A percentile compares a stretch with the other conserved stretches of the same genome.
Conservation (phyloP, 2,329 filamentous ascomycete species). For the Rosellinia necatrix region DNA sequence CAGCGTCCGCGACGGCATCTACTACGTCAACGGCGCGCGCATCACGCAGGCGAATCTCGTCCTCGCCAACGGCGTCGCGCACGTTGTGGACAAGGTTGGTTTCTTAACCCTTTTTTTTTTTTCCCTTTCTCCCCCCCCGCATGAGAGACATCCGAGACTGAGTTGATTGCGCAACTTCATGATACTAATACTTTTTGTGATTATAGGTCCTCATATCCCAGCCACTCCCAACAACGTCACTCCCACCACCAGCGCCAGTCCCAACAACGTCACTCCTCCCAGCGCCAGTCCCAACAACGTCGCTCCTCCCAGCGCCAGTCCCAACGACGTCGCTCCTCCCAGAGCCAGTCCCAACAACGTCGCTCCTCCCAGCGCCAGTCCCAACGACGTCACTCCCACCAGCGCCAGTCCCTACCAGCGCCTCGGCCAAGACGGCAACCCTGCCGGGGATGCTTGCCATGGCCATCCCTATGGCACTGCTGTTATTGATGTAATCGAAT, state of each 20-base stretch:
- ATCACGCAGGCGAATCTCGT: background rate
- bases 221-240: no score
- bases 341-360: no score
- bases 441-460: background rate
- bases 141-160: background rate
- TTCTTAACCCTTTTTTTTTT: no score
- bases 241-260: no score
- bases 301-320: no score
- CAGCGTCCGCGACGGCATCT: background rate
- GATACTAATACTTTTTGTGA: background rate
- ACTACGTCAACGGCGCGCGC: background rate
- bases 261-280: no score
- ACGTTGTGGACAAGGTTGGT: background rate
- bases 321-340: no score
- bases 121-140: no score
- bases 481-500: background rate
- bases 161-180: background rate
- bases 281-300: no score
- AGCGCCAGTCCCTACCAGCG: background rate
- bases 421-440: background rate
- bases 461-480: background rate
- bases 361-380: no score
- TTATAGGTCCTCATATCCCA: background rate
- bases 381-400: no score
- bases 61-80: background rate